A percentile compares a stretch with the other conserved stretches of the same genome.
phyloP scores from a whole-genome alignment of 2,329 filamentous ascomycete species.

The Beauveria bassiana region DNA sequence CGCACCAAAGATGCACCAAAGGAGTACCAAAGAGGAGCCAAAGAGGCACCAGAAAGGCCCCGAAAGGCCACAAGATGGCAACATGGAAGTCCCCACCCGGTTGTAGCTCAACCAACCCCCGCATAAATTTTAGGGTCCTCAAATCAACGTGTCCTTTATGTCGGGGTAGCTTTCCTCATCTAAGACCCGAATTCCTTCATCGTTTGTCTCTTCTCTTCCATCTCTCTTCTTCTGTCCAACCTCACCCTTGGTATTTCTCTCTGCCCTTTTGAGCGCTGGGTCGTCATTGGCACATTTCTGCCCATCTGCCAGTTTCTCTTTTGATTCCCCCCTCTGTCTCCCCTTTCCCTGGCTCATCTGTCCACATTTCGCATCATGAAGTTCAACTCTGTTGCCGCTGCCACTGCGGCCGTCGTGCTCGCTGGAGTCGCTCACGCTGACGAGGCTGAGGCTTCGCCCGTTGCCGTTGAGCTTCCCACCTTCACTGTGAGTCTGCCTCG shows the following conservation, averaged over 20 bases:
- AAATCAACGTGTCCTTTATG: slow-evolving; percentile 12
- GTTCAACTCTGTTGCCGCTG: slow-evolving; percentile 71
- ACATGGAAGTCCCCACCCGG: not conserved
- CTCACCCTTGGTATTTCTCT: not conserved
- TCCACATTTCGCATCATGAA: slow-evolving; percentile 56
- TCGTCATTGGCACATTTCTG: slow-evolving; percentile 7
- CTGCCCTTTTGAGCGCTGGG: slow-evolving; percentile 3
- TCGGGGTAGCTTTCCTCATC: slow-evolving; percentile 9
- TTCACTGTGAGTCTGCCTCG: slow-evolving; percentile 66
- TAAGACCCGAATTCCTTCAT: not conserved
- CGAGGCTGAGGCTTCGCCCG: slow-evolving; percentile 55
- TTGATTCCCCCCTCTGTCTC: slow-evolving; percentile 20
- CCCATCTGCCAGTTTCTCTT: not conserved
- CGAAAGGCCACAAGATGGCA: not conserved
- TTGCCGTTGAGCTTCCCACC: slow-evolving; percentile 61
- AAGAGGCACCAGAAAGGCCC: not conserved
- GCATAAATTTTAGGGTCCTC: slow-evolving; percentile 10
- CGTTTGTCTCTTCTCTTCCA: not conserved
- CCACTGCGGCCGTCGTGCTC: slow-evolving; percentile 65
- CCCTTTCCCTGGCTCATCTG: not conserved
- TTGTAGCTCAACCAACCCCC: slow-evolving; percentile 9
- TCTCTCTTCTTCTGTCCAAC: not conserved
- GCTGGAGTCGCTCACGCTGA: slow-evolving; percentile 64
- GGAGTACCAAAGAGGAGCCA: no score
- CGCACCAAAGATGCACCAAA: no score